These are phyloP conservation scores for Carallia pectinifolia DNA, from an alignment of 345 rosid genomes.

Conservation along the genomic window DNA sequence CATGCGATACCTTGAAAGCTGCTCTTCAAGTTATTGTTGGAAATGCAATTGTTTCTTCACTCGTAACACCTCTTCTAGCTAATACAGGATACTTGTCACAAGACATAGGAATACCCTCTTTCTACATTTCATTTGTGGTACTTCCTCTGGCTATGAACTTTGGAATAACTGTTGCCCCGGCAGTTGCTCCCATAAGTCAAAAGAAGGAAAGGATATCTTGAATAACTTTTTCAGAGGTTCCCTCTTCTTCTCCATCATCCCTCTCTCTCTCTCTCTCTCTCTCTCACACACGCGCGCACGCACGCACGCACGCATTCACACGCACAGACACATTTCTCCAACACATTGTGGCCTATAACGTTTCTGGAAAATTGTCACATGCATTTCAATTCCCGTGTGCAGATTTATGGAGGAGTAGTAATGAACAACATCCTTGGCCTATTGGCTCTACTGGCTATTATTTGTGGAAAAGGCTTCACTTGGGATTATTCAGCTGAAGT, in stretches of 20 bases:
- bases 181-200: slow-evolving; percentile 19
- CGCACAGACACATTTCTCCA: not conserved
- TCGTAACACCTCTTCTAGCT: slow-evolving; percentile 33
- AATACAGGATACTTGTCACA: slow-evolving; percentile 33
- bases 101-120: slow-evolving; percentile 29
- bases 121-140: slow-evolving; percentile 40
- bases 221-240: slow-evolving; percentile 39
- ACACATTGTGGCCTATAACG: not conserved
- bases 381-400: slow-evolving; percentile 6
- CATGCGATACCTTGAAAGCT: slow-evolving; percentile 20
- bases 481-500: slow-evolving; percentile 42
- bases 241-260: not conserved
- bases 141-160: slow-evolving; percentile 40
- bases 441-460: slow-evolving; percentile 23
- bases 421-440: slow-evolving; percentile 32
- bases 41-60: slow-evolving; percentile 18
- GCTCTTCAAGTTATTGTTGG: slow-evolving; percentile 21
- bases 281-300: no score
- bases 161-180: slow-evolving; percentile 25
- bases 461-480: slow-evolving; percentile 22
- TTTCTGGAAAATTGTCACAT: not conserved
- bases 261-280: no score
- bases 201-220: slow-evolving; percentile 39
- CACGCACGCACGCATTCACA: not conserved
- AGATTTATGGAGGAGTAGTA: slow-evolving; percentile 39